These are phyloP conservation scores for Sporisorium exsertum DNA, from an alignment of 1,284 basidiomycete species.

Conservation along the genomic window DNA sequence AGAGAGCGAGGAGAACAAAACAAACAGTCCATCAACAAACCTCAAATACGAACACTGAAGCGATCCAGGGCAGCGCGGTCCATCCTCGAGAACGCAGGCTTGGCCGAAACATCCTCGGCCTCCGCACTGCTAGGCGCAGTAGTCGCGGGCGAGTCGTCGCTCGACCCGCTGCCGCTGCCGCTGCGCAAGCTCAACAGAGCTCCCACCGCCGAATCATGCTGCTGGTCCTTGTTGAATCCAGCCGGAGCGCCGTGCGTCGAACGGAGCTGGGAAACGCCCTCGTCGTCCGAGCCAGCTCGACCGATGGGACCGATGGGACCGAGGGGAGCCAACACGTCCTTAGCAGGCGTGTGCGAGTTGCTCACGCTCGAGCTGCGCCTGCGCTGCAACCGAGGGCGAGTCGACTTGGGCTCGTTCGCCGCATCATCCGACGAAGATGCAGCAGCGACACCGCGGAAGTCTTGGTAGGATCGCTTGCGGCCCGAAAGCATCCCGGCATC, in stretches of 20 bases:
- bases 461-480: constrained; percentile 44
- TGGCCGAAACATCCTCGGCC: constrained; percentile 11
- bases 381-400: constrained; percentile 37
- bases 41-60: constrained; percentile 42
- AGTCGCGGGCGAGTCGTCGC: constrained; percentile 33
- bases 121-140: constrained; percentile 25
- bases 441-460: constrained; percentile 18
- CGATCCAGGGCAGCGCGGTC: constrained; percentile 47
- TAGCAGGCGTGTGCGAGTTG: constrained; percentile 10
- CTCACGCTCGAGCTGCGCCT: constrained; percentile 48
- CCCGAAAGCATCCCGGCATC: constrained; percentile 22
- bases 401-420: constrained; percentile 7
- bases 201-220: constrained; percentile 47
- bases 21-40: background rate
- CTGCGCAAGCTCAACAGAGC: constrained; percentile 48
- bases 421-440: constrained; percentile 10
- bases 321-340: constrained; percentile 30
- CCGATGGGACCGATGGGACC: constrained; percentile 30
- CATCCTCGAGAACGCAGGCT: constrained; percentile 32
- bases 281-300: constrained; percentile 40
- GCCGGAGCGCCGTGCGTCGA: constrained; percentile 26
- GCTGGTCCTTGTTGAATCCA: constrained; percentile 28
- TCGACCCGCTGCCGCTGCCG: constrained; percentile 36
- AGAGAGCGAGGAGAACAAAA: background rate
- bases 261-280: constrained; percentile 39